These are phyloP conservation scores for Fomitopsis pulvina DNA, from an alignment of 768 basidiomycete genomes.

Conservation along the genomic window DNA sequence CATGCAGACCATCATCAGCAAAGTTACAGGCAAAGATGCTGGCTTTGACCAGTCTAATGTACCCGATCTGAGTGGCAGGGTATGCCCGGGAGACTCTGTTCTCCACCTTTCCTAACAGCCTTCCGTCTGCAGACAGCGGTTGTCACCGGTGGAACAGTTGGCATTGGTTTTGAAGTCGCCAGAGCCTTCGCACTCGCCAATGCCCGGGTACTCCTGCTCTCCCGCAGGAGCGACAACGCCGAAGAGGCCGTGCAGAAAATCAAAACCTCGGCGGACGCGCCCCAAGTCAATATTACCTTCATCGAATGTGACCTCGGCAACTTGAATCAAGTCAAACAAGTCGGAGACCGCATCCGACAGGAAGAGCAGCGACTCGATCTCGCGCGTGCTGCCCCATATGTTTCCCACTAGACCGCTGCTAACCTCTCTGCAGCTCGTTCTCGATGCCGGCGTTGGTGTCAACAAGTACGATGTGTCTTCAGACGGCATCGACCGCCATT, in stretches of 20 bases:
- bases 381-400: slow-evolving; percentile 11
- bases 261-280: slow-evolving; percentile 3
- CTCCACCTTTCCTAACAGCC: too few species aligned
- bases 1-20: too few species aligned
- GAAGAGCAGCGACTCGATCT: slow-evolving; percentile 18
- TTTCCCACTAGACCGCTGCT: neutral
- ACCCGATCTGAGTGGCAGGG: slow-evolving; percentile 10
- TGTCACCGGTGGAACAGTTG: slow-evolving; percentile 25
- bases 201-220: slow-evolving; percentile 24
- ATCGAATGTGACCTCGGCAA: slow-evolving; percentile 24
- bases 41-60: too few species aligned
- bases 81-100: too few species aligned
- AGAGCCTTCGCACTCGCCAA: slow-evolving; percentile 21
- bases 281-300: slow-evolving; percentile 16
- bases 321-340: slow-evolving; percentile 19
- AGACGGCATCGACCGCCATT: slow-evolving; percentile 23
- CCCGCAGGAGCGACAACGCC: slow-evolving; percentile 19
- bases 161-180: slow-evolving; percentile 27
- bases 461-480: slow-evolving; percentile 19
- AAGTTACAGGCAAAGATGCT: too few species aligned
- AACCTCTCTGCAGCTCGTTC: slow-evolving; percentile 21
- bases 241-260: slow-evolving; percentile 20
- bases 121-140: slow-evolving; percentile 18
- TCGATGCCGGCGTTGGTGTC: slow-evolving; percentile 25
- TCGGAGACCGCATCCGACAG: slow-evolving; percentile 20